phyloP scores from a whole-genome alignment of 106 monocot genomes.

The Dendrobium chrysotoxum region DNA sequence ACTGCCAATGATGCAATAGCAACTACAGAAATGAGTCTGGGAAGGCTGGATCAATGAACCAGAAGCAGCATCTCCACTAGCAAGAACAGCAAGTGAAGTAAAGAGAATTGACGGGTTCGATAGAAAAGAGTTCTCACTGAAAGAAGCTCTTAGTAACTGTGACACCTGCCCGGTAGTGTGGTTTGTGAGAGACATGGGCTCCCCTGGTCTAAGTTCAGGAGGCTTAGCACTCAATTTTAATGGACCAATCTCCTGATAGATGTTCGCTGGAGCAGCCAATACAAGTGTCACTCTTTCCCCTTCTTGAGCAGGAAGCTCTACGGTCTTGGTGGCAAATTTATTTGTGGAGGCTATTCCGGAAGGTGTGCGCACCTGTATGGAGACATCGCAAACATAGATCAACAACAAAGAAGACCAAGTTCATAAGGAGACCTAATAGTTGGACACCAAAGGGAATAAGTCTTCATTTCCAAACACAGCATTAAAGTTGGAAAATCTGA shows the following conservation, averaged over 20 bases:
- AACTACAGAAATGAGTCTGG: conserved; percentile 54
- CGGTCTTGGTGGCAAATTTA: conserved; percentile 77
- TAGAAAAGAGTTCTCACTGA: conserved; percentile 37
- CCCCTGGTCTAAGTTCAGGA: conserved; percentile 51
- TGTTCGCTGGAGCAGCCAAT: conserved; percentile 57
- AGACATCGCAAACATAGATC: neutral
- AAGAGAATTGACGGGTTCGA: conserved; percentile 52
- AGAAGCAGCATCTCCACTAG: conserved; percentile 74
- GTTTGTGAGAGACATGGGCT: conserved; percentile 87
- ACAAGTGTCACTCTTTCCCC: conserved; percentile 89
- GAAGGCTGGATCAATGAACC: conserved; percentile 68
- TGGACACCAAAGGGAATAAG: neutral
- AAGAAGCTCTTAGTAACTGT: conserved; percentile 62
- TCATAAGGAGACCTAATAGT: neutral
- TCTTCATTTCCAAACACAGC: neutral
- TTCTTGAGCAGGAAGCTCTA: conserved; percentile 93
- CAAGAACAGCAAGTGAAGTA: conserved; percentile 70
- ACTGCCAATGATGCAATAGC: conserved; percentile 57
- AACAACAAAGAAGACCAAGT: neutral
- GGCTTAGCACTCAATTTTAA: conserved; percentile 52
- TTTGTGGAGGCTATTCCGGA: conserved; percentile 75
- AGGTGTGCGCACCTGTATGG: conserved; percentile 65
- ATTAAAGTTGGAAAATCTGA: neutral
- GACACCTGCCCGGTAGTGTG: conserved; percentile 70
- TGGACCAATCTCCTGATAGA: conserved; percentile 61